These are phyloP conservation scores for Acacia crassicarpa DNA, from an alignment of 306 rosid genomes.

Conservation along the genomic window DNA sequence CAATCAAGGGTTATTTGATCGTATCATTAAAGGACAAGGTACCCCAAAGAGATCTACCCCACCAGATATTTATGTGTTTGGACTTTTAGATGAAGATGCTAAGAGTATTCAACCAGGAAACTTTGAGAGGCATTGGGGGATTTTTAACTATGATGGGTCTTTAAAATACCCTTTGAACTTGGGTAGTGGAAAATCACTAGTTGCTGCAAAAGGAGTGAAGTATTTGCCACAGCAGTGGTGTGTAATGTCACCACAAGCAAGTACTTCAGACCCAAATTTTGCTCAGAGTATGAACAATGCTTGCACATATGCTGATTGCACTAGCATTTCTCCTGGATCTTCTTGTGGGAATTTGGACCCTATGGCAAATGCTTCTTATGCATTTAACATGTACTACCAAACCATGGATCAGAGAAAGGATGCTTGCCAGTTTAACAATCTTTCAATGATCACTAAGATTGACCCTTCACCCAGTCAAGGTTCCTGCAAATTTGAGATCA, in stretches of 20 bases:
- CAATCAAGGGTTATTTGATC: slow-evolving; percentile 73
- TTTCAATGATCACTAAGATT: slow-evolving; percentile 41
- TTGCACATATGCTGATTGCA: slow-evolving; percentile 84
- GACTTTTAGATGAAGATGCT: slow-evolving; percentile 75
- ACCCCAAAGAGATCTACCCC: slow-evolving; percentile 67
- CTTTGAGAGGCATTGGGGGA: slow-evolving; percentile 94
- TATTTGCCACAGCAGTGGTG: slow-evolving; percentile 80
- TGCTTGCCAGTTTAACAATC: slow-evolving; percentile 58
- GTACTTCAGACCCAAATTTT: slow-evolving; percentile 50
- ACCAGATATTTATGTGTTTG: slow-evolving; percentile 72
- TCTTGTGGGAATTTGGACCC: slow-evolving; percentile 71
- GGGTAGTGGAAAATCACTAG: slow-evolving; percentile 52
- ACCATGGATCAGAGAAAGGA: slow-evolving; percentile 66
- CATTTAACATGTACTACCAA: slow-evolving; percentile 81
- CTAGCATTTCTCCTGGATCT: slow-evolving; percentile 65
- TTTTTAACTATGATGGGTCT: slow-evolving; percentile 77
- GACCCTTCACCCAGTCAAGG: slow-evolving; percentile 68
- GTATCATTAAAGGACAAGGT: slow-evolving; percentile 56
- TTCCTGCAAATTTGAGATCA: slow-evolving; percentile 65
- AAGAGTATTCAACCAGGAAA: slow-evolving; percentile 83
- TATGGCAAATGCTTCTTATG: slow-evolving; percentile 75
- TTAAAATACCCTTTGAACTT: slow-evolving; percentile 60
- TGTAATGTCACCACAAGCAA: slow-evolving; percentile 68
- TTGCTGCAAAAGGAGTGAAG: slow-evolving; percentile 75
- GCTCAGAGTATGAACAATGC: slow-evolving; percentile 54